Conservation (phyloP, 345 rosid species). For the Schrenkiella parvula region DNA sequence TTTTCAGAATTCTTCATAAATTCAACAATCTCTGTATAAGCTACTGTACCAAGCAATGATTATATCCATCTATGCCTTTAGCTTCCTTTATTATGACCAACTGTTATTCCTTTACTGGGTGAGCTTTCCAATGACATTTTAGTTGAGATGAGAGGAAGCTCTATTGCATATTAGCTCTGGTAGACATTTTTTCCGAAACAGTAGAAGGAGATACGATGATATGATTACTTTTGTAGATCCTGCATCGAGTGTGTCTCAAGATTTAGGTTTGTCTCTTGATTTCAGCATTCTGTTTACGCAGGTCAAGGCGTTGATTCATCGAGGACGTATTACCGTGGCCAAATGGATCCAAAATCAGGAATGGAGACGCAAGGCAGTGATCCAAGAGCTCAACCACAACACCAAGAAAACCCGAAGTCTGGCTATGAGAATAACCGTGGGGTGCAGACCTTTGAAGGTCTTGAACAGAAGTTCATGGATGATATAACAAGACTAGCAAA, state of each 20-base stretch:
- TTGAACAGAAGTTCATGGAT: constrained; percentile 68
- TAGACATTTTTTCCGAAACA: background rate
- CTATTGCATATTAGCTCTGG: background rate
- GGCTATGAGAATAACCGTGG: constrained; percentile 49
- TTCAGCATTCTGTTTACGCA: constrained; percentile 31
- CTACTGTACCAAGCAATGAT: background rate
- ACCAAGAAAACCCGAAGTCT: constrained; percentile 47
- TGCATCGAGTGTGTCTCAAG: background rate
- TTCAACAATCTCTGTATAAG: background rate
- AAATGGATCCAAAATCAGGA: constrained; percentile 44
- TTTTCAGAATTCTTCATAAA: background rate
- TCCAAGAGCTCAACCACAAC: constrained; percentile 50
- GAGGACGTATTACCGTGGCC: constrained; percentile 60
- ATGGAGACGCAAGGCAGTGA: constrained; percentile 53
- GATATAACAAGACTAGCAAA: constrained; percentile 64
- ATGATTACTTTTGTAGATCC: background rate
- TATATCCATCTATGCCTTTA: no score
- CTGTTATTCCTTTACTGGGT: background rate
- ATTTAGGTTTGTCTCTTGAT: constrained; percentile 6
- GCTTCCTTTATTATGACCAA: no score
- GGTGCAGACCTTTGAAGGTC: constrained; percentile 53
- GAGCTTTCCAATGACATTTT: background rate
- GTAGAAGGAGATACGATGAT: background rate
- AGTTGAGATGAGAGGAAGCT: background rate
- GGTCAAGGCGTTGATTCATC: constrained; percentile 70